These are phyloP conservation scores for Tetrapisispora pingtungensis DNA, from an alignment of 805 yeast species.

Conservation along the genomic window DNA sequence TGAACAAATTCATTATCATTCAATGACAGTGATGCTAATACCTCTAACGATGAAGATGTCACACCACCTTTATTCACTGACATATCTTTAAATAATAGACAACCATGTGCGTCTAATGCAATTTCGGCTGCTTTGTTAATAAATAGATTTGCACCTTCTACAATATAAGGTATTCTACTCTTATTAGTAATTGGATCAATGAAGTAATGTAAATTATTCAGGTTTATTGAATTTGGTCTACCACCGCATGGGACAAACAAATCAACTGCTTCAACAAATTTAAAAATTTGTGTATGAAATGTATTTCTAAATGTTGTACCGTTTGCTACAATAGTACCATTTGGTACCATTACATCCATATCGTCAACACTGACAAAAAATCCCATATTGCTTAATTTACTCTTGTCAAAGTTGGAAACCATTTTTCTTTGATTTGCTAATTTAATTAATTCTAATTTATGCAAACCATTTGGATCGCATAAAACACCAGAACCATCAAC, in stretches of 20 bases:
- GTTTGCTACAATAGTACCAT: slow-evolving; percentile 60
- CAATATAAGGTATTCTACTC: slow-evolving; percentile 72
- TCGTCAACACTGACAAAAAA: slow-evolving; percentile 82
- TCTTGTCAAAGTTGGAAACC: slow-evolving; percentile 57
- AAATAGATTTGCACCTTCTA: slow-evolving; percentile 95
- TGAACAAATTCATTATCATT: slow-evolving; percentile 73
- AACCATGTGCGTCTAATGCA: slow-evolving; percentile 76
- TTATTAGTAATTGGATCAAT: slow-evolving; percentile 70
- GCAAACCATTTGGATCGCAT: slow-evolving; percentile 83
- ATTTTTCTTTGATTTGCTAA: slow-evolving; percentile 71
- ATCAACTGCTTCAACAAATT: slow-evolving; percentile 56
- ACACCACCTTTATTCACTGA: slow-evolving; percentile 98
- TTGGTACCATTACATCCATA: slow-evolving; percentile 64
- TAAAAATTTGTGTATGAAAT: slow-evolving; percentile 68
- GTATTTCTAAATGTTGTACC: slow-evolving; percentile 87
- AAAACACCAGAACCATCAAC: slow-evolving; percentile 96
- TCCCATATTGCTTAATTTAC: slow-evolving; percentile 63
- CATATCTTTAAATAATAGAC: slow-evolving; percentile 85
- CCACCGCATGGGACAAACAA: slow-evolving; percentile 98
- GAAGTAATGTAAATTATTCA: slow-evolving; percentile 63
- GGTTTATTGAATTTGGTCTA: slow-evolving; percentile 91
- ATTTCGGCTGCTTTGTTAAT: slow-evolving; percentile 91
- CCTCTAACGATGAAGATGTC: slow-evolving; percentile 92
- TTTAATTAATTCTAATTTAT: slow-evolving; percentile 65
- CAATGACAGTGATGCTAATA: slow-evolving; percentile 84